These are phyloP conservation scores for Microcyclospora tardicrescens DNA, from an alignment of 2,329 filamentous ascomycete genomes.

Conservation along the genomic window DNA sequence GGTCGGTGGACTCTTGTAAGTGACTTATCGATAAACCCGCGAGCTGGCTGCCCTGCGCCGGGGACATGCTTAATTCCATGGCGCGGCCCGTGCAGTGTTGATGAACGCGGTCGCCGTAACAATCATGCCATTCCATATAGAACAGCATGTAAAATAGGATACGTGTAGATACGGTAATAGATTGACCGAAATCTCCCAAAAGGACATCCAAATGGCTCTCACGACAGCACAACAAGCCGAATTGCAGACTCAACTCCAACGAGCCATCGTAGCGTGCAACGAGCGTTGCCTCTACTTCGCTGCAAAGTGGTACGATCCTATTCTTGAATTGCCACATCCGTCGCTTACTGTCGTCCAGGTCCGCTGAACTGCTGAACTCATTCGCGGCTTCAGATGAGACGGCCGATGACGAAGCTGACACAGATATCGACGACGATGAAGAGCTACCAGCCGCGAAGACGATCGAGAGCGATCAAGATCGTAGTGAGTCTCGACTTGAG, in stretches of 20 bases:
- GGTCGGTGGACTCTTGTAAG: too few species aligned
- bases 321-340: slow-evolving; percentile 5
- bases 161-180: too few species aligned
- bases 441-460: slow-evolving; percentile 12
- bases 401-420: slow-evolving; percentile 38
- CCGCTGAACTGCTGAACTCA: slow-evolving; percentile 81
- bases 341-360: slow-evolving; percentile 45
- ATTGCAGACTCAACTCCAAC: slow-evolving; percentile 62
- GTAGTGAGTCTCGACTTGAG: slow-evolving; percentile 62
- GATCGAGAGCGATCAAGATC: slow-evolving; percentile 49
- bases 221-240: slow-evolving; percentile 38
- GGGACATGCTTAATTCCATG: too few species aligned
- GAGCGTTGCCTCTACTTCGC: slow-evolving; percentile 93
- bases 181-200: neutral
- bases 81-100: too few species aligned
- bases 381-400: slow-evolving; percentile 44
- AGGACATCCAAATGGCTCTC: slow-evolving; percentile 23
- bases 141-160: too few species aligned
- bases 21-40: too few species aligned
- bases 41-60: too few species aligned
- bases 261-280: slow-evolving; percentile 79
- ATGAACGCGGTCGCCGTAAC: too few species aligned
- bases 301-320: slow-evolving; percentile 70
- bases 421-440: slow-evolving; percentile 26
- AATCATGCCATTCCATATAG: too few species aligned